Evolutionary conservation across 495 filamentous ascomycete species (phyloP).

Genomic region (Neurospora sp.): DNA sequence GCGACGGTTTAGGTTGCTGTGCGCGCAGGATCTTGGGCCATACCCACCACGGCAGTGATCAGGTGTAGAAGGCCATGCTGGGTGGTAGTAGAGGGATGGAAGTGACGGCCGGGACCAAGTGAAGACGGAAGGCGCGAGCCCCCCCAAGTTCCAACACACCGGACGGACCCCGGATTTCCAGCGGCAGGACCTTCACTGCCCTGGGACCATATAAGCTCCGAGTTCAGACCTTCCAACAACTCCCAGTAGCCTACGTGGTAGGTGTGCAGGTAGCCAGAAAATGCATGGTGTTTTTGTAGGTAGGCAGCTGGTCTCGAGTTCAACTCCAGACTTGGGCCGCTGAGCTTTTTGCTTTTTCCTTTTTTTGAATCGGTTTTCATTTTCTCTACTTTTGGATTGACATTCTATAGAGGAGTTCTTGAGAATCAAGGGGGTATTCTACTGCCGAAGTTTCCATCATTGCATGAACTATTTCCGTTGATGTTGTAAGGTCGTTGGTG

Average conservation of each 20-base stretch:
- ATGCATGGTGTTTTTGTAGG: neutral
- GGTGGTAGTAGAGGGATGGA: neutral
- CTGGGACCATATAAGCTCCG: neutral
- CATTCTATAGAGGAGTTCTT: neutral
- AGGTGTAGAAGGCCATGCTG: neutral
- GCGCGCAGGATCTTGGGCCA: neutral
- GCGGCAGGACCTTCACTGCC: neutral
- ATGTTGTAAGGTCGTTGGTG: neutral
- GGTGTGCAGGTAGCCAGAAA: neutral
- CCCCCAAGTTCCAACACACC: neutral
- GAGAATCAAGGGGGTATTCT: neutral
- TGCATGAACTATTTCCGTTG: neutral
- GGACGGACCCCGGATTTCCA: neutral
- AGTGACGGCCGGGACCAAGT: neutral
- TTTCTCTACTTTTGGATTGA: neutral
- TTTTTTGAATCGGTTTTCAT: neutral
- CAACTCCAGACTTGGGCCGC: neutral
- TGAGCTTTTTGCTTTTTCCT: neutral
- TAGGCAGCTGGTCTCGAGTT: neutral
- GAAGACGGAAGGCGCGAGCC: neutral
- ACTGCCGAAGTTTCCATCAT: neutral
- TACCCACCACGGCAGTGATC: neutral
- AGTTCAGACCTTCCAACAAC: neutral
- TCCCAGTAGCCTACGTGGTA: neutral
- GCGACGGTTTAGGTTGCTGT: slow-evolving; percentile 8